Evolutionary conservation across 1,284 basidiomycete species (phyloP), one percentile per base, ranked within the genome.

Genomic region (Takashimella tepidaria): DNA sequence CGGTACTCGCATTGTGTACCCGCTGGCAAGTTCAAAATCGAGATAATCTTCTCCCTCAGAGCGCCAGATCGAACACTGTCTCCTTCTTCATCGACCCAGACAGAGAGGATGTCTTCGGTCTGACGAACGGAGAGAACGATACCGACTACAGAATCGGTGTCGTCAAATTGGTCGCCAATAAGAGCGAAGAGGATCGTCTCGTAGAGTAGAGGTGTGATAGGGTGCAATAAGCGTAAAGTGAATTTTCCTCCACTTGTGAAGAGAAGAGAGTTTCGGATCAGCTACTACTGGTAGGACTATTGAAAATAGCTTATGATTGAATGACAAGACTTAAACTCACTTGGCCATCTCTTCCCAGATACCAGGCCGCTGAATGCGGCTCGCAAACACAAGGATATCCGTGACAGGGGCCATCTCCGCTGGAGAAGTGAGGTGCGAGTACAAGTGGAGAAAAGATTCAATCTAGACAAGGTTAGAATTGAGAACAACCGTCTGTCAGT

Each of bases 261-360:
- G n/a, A n/a, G n/a, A n/a, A n/a, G n/a, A n/a, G n/a, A n/a, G n/a
- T n/a, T n/a, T n/a, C n/a, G n/a, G n/a, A n/a, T n/a, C n/a, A n/a
- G n/a, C n/a, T n/a, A n/a, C n/a, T n/a, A n/a, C n/a, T n/a, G n/a
- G n/a, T n/a, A n/a, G n/a, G n/a, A n/a, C n/a, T n/a, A n/a, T n/a
- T n/a, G n/a, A n/a, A n/a, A n/a, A n/a, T n/a, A n/a, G n/a, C n/a
- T n/a, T n/a, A n/a, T n/a, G n/a, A n/a, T n/a, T n/a, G n/a, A n/a
- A n/a, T n/a, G n/a, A n/a, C n/a, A n/a, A n/a, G n/a, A n/a, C n/a
- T n/a, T n/a, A n/a, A 25, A 64, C 73, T 57, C 58, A 74, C 68
- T 72, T 71, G 57, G 69, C 63, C 63, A 76, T 71, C 60, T 75
- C 74, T 60, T 77, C 76, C 76, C 76, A 77, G 37, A 75, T 68